Conservation (phyloP, 148 eudicot genomes). For the Silene conica region DNA sequence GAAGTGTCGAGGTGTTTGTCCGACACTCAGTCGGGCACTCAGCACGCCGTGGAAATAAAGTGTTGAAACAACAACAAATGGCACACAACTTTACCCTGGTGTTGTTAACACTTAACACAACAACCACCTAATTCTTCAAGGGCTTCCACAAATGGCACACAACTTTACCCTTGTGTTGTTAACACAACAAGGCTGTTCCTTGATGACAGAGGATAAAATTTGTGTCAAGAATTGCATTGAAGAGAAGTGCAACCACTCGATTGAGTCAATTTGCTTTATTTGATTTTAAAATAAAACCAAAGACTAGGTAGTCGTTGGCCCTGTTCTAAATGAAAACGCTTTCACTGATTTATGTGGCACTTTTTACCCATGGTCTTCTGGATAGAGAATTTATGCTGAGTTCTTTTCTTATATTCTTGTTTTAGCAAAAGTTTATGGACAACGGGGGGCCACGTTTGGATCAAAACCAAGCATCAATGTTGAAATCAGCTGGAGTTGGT, state of each 20-base stretch:
- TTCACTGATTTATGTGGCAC: not conserved
- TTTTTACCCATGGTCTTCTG: not conserved
- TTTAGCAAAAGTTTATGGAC: slow-evolving; percentile 63
- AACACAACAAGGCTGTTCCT: not conserved
- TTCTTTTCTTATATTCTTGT: not conserved
- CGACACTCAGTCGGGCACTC: not conserved
- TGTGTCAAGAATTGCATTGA: not conserved
- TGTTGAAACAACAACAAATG: not conserved
- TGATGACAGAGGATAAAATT: not conserved
- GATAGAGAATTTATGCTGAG: not conserved
- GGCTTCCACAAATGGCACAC: not conserved
- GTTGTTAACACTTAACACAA: not conserved
- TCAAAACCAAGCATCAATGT: slow-evolving; percentile 56
- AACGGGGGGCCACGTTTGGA: slow-evolving; percentile 56
- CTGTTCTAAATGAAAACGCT: not conserved
- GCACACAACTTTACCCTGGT: not conserved
- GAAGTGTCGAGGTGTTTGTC: not conserved
- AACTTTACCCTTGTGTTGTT: not conserved
- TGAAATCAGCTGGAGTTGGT: slow-evolving; percentile 57
- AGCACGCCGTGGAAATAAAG: not conserved
- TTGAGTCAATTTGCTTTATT: not conserved
- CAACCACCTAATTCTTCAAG: no score
- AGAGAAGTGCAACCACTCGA: not conserved
- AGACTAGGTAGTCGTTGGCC: not conserved
- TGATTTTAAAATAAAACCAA: not conserved